Conservation (phyloP, 345 rosid genomes). For the Citrus reticulata region DNA sequence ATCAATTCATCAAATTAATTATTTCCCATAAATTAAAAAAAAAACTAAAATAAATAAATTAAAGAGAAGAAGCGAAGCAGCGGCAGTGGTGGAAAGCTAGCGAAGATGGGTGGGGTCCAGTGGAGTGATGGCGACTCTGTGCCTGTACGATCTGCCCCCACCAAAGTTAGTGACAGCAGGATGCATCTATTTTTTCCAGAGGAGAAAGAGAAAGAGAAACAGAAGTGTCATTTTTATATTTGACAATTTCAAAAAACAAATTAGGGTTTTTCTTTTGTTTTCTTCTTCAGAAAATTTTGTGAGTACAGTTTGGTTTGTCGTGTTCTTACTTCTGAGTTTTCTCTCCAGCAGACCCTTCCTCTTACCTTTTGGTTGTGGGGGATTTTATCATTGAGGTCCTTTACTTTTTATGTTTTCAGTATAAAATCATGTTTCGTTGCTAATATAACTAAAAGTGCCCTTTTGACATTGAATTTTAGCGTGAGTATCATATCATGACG, state of each 20-base stretch:
- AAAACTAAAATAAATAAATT: no score
- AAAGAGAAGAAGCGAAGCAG: neutral
- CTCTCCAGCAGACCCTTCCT: neutral
- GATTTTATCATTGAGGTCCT: neutral
- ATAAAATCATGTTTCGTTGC: neutral
- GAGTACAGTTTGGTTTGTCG: neutral
- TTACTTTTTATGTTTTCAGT: neutral
- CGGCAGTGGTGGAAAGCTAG: neutral
- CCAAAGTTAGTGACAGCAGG: conserved; percentile 5
- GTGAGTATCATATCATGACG: neutral
- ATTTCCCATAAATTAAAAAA: neutral
- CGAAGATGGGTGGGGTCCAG: neutral
- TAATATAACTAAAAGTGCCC: neutral
- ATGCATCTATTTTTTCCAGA: neutral
- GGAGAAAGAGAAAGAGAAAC: neutral
- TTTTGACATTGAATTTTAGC: neutral
- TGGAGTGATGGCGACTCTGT: conserved; percentile 7
- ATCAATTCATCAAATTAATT: neutral
- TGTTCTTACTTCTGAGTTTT: neutral
- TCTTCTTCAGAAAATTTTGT: neutral
- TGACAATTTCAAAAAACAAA: neutral
- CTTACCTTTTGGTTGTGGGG: neutral
- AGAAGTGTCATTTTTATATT: no score
- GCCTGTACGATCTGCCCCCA: conserved; percentile 10
- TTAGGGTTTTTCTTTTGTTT: neutral